phyloP scores from a whole-genome alignment of 192 early-diverging fungal species.

The Linnemannia exigua region DNA sequence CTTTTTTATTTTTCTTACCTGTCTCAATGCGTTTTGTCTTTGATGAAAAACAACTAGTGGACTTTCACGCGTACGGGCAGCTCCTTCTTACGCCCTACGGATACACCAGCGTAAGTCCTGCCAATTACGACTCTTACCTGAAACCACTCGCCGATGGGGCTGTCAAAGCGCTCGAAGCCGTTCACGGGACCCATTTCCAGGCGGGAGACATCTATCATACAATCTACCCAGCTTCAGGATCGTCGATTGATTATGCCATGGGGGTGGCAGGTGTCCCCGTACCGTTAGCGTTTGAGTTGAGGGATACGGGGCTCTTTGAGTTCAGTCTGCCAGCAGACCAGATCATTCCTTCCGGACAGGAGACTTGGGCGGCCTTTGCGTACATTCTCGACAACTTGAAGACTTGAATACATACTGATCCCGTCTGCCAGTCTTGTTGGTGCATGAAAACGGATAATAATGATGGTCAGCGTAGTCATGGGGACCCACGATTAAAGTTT shows the following conservation, averaged over 20 bases:
- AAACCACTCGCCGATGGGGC: constrained; percentile 22
- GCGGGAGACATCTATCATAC: constrained; percentile 56
- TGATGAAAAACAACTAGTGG: constrained; percentile 11
- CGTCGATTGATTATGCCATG: constrained; percentile 65
- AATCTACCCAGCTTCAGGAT: constrained; percentile 64
- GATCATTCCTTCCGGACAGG: constrained; percentile 21
- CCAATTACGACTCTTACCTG: constrained; percentile 22
- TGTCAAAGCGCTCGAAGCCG: constrained; percentile 11
- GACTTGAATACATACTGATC: too few species aligned
- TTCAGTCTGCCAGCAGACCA: constrained; percentile 22
- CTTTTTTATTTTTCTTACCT: background rate
- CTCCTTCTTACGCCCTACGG: constrained; percentile 47
- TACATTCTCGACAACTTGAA: constrained; percentile 19
- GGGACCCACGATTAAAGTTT: too few species aligned
- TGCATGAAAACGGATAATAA: too few species aligned
- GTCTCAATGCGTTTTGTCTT: background rate
- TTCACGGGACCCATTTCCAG: constrained; percentile 53
- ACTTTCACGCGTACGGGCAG: constrained; percentile 66
- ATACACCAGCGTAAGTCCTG: constrained; percentile 9
- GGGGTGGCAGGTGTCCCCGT: constrained; percentile 5
- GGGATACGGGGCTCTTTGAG: constrained; percentile 18
- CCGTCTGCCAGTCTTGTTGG: too few species aligned
- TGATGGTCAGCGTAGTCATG: too few species aligned
- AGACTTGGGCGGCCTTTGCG: constrained; percentile 34
- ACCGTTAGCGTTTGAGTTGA: constrained; percentile 21